Evolutionary conservation across 257 asterid species (phyloP).

Genomic region (Ilex asprella): DNA sequence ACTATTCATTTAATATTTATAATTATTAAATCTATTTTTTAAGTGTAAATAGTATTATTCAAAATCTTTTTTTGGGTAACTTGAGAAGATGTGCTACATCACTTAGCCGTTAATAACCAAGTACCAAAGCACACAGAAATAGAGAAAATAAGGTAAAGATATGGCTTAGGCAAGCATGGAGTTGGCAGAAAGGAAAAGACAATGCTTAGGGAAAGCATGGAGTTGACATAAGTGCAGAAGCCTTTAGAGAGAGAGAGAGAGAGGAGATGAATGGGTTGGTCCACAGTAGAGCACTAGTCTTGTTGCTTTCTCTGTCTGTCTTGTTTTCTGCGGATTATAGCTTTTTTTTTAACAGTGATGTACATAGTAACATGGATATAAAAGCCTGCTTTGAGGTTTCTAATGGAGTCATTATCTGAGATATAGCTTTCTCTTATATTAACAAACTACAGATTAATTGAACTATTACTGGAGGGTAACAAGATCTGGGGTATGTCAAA

Average conservation of each 20-base stretch:
- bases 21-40: slow-evolving; percentile 1
- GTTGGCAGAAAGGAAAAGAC: slow-evolving; percentile 35
- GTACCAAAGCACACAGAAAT: slow-evolving; percentile 25
- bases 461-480: not conserved
- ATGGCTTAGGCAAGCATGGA: slow-evolving; percentile 15
- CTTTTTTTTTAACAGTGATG: too few relatives aligned
- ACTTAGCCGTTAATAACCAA: slow-evolving; percentile 2
- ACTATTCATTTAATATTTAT: not conserved
- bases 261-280: slow-evolving; percentile 11
- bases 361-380: too few relatives aligned
- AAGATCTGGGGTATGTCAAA: slow-evolving; percentile 11
- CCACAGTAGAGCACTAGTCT: not conserved
- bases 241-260: slow-evolving; percentile 15
- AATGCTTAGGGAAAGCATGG: slow-evolving; percentile 45
- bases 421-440: not conserved
- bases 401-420: not conserved
- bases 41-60: too few relatives aligned
- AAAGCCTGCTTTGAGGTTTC: not conserved
- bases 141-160: not conserved
- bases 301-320: too few relatives aligned
- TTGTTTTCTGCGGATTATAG: too few relatives aligned
- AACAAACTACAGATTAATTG: not conserved
- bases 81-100: too few relatives aligned
- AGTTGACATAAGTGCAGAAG: slow-evolving; percentile 27
- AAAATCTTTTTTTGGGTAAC: too few relatives aligned